These are phyloP conservation scores for Kluyveromyces starmeri DNA, from an alignment of 805 yeast species.

Conservation along the genomic window DNA sequence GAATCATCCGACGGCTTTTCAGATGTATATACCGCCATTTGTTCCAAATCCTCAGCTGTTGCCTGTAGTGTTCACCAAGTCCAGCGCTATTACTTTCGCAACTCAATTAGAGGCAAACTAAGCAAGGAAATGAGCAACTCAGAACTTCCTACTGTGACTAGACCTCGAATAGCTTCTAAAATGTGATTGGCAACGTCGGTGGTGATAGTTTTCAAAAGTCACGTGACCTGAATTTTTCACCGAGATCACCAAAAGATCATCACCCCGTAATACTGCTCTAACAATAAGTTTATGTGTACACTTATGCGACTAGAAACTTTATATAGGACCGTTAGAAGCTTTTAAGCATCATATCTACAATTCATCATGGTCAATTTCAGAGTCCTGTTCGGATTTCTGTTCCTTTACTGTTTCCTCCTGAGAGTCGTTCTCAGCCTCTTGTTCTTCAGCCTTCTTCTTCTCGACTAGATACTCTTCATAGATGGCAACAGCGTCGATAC, in stretches of 20 bases:
- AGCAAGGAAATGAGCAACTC: too few relatives aligned
- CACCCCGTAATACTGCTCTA: too few relatives aligned
- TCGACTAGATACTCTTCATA: slow-evolving; percentile 11
- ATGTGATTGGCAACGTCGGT: slow-evolving; percentile 6
- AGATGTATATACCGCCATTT: slow-evolving; percentile 27
- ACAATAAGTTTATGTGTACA: too few relatives aligned
- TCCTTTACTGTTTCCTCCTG: slow-evolving; percentile 12
- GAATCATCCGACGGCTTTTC: slow-evolving; percentile 22
- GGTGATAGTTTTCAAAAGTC: not conserved
- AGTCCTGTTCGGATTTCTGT: slow-evolving; percentile 13
- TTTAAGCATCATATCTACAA: too few relatives aligned
- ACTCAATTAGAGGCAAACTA: not conserved
- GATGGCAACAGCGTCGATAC: slow-evolving; percentile 42
- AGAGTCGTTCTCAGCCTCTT: slow-evolving; percentile 8
- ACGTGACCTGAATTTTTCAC: not conserved
- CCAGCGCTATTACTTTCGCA: not conserved
- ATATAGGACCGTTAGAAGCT: too few relatives aligned
- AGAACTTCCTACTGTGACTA: too few relatives aligned
- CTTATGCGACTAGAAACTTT: too few relatives aligned
- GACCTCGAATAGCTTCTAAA: too few relatives aligned
- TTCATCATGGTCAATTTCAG: slow-evolving; percentile 26
- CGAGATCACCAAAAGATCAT: too few relatives aligned
- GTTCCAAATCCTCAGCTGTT: not conserved
- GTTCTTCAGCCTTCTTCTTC: slow-evolving; percentile 9
- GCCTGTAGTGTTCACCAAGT: not conserved